Evolutionary conservation across 331 rosid genomes (phyloP).

Genomic region (Saraca asoca): DNA sequence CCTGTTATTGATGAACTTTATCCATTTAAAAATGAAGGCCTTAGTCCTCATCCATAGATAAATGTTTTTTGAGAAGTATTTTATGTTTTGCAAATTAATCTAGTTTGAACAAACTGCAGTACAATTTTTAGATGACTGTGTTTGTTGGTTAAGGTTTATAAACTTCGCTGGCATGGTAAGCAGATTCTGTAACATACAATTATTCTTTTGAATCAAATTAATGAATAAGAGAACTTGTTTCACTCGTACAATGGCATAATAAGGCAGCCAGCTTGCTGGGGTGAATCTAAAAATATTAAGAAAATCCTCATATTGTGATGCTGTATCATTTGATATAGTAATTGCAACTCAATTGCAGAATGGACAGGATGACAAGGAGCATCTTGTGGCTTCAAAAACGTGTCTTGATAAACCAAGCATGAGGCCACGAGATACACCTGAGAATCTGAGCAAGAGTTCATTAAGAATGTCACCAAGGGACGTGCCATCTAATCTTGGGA

Average conservation of each 20-base stretch:
- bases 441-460: constrained; percentile 52
- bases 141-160: constrained; percentile 22
- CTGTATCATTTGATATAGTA: constrained; percentile 9
- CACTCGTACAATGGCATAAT: constrained; percentile 7
- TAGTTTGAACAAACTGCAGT: constrained; percentile 24
- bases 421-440: constrained; percentile 42
- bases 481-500: constrained; percentile 58
- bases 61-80: constrained; percentile 8
- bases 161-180: constrained; percentile 11
- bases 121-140: constrained; percentile 17
- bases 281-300: constrained; percentile 24
- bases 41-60: constrained; percentile 7
- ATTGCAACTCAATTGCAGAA: constrained; percentile 55
- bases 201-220: constrained; percentile 24
- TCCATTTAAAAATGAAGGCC: no score
- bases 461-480: constrained; percentile 58
- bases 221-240: constrained; percentile 14
- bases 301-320: background rate
- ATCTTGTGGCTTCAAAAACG: constrained; percentile 41
- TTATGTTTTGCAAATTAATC: background rate
- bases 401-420: constrained; percentile 44
- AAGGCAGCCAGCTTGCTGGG: constrained; percentile 11
- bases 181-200: constrained; percentile 5
- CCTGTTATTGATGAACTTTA: no score
- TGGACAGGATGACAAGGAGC: constrained; percentile 49